These are phyloP conservation scores for Fraxinus sp. DNA, from an alignment of 305 asterid genomes.

Conservation along the genomic window DNA sequence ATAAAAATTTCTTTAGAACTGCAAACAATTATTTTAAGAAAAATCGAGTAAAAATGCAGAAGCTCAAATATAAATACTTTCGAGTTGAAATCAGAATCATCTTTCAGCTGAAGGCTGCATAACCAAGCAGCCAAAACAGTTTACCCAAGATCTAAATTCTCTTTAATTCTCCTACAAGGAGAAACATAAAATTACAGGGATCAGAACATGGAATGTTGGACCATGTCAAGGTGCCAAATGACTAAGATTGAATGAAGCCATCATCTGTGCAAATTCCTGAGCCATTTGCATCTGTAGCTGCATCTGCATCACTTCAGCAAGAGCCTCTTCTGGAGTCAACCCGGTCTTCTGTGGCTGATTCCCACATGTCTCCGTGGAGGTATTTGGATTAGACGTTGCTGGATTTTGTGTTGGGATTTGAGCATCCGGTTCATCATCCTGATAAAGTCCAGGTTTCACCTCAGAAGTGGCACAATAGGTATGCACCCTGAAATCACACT, in stretches of 20 bases:
- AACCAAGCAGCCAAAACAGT: background rate
- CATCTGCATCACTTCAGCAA: conserved; percentile 36
- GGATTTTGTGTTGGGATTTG: background rate
- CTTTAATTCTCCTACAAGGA: background rate
- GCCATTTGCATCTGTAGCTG: conserved; percentile 52
- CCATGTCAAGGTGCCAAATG: conserved; percentile 1
- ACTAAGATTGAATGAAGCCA: conserved; percentile 30
- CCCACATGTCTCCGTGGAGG: background rate
- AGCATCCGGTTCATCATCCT: conserved; percentile 37
- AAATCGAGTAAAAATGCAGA: background rate
- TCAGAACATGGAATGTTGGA: background rate
- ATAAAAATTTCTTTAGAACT: background rate
- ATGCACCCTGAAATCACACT: conserved; percentile 45
- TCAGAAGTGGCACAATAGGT: conserved; percentile 58
- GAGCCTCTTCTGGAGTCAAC: conserved; percentile 25
- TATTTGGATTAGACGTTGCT: background rate
- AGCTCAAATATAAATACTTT: background rate
- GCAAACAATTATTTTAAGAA: background rate
- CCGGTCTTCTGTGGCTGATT: conserved; percentile 14
- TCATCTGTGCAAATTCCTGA: conserved; percentile 37
- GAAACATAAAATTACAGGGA: background rate
- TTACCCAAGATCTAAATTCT: background rate
- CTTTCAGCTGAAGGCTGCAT: background rate
- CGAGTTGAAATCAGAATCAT: background rate
- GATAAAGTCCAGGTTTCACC: conserved; percentile 53